Base-by-base conservation (phyloP, 495 filamentous ascomycete genomes). In the Tuber umbilicatum region DNA sequence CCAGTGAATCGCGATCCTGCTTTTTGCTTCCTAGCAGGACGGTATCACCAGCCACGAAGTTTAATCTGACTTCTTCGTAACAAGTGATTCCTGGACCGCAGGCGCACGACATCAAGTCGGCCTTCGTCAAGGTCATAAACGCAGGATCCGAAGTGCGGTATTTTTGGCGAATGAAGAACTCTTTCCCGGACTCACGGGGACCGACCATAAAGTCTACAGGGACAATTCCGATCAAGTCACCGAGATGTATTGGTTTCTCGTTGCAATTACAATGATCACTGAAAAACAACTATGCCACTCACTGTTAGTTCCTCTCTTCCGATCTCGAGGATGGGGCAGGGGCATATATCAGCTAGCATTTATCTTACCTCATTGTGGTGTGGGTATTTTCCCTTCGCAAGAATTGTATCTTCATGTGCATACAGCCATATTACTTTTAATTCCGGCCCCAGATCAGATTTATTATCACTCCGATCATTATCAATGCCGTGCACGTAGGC, bases 401-500 rank as follows among this genome's bases (percentile, higher is more conserved):
- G 90, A 0, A 87, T 87, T 5, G 91, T 94, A 43, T 94, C 90
- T 5, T 85, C 83, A 1, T 91, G 86, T 19, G 86, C 84, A 78
- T 94, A 94, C 1, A 93, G 79, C 92, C 92, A 94, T 5, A 90
- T 86, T 5, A 92, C 87, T 69, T 89, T 85, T 14, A 94, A 86
- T 39, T 80, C 70, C 27, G 55, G 27, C 14, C 27, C 55, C 55
- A 16, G 27, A 40, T 75, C 39, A n/a, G 71, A 41, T 16, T 10
- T 78, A 21, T 70, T 78, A n/a, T 80, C 82, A 1, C 85, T 85
- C 16, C 78, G 74, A 17, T 81, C 79, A 21, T 70, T 78, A n/a
- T 80, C 82, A 1, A 88, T 82, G 5, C 82, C 84, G 73, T 91
- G 90, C 4, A 94, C 89, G 71, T 90, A 91, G 7, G 87, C 89